These are phyloP conservation scores for Herpotrichia juniperi DNA, from an alignment of 2,329 filamentous ascomycete genomes.

Conservation along the genomic window DNA sequence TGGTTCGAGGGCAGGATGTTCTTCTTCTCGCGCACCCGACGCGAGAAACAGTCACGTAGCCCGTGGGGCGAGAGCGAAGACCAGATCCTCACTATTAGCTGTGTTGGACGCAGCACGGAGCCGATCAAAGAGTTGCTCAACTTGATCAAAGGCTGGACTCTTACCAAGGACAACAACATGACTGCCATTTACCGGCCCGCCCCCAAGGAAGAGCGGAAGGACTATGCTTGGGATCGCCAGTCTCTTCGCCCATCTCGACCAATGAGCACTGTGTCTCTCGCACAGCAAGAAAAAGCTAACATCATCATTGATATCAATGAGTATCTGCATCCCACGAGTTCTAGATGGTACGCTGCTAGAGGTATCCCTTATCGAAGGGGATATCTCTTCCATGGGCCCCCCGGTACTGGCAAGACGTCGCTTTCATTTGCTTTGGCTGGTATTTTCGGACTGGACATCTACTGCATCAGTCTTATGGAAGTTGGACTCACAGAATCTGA, in stretches of 20 bases:
- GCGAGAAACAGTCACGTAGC: slow-evolving; percentile 32
- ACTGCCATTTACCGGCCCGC: slow-evolving; percentile 56
- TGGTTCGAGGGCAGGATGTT: slow-evolving; percentile 49
- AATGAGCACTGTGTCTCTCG: slow-evolving; percentile 77
- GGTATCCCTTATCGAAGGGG: slow-evolving; percentile 87
- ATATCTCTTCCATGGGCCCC: slow-evolving; percentile 81
- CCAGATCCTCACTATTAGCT: slow-evolving; percentile 53
- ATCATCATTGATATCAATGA: slow-evolving; percentile 77
- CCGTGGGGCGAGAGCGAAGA: slow-evolving; percentile 36
- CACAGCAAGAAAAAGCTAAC: slow-evolving; percentile 67
- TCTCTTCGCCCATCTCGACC: slow-evolving; percentile 68
- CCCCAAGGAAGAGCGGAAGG: slow-evolving; percentile 43
- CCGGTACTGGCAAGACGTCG: slow-evolving; percentile 76
- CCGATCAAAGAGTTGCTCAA: slow-evolving; percentile 56
- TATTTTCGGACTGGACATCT: slow-evolving; percentile 55
- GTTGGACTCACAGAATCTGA: slow-evolving; percentile 75
- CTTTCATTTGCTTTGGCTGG: slow-evolving; percentile 51
- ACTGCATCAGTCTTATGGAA: slow-evolving; percentile 61
- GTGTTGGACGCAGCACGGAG: slow-evolving; percentile 54
- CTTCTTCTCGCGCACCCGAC: slow-evolving; percentile 47
- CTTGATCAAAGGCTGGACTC: slow-evolving; percentile 52
- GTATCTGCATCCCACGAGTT: slow-evolving; percentile 73
- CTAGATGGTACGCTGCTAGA: slow-evolving; percentile 81
- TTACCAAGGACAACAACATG: slow-evolving; percentile 49
- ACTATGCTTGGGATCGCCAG: slow-evolving; percentile 49